Evolutionary conservation across 2,329 filamentous ascomycete species (phyloP).

Genomic region (Colletotrichum spaethianum): DNA sequence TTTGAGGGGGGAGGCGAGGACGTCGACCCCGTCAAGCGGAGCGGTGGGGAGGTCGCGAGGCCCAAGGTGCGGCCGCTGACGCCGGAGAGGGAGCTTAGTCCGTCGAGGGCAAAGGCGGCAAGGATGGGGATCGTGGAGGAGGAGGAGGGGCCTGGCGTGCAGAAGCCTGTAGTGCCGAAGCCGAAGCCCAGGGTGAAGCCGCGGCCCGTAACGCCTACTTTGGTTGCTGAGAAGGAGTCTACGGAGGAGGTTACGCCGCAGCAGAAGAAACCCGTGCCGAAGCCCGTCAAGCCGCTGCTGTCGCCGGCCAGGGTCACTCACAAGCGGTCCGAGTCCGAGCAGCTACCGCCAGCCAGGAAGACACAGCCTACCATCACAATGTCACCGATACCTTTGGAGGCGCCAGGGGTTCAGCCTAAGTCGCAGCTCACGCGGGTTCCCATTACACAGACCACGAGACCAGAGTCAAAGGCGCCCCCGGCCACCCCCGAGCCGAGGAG

Average conservation of each 20-base stretch:
- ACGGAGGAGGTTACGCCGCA: conserved; percentile 8
- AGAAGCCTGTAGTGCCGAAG: conserved; percentile 41
- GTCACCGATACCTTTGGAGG: background rate
- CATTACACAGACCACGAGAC: background rate
- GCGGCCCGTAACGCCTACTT: conserved; percentile 35
- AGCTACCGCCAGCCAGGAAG: background rate
- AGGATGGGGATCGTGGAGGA: conserved; percentile 25
- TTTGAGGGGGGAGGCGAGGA: conserved; percentile 66
- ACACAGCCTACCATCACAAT: background rate
- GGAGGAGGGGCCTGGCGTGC: background rate
- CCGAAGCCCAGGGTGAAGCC: conserved; percentile 47
- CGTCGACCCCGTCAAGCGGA: conserved; percentile 54
- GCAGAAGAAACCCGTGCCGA: conserved; percentile 2
- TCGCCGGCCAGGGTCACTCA: conserved; percentile 10
- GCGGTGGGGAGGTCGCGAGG: conserved; percentile 33
- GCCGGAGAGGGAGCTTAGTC: conserved; percentile 49
- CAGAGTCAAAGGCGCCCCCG: background rate
- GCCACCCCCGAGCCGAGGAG: conserved; percentile 31
- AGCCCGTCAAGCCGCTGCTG: conserved; percentile 1
- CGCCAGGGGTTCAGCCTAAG: background rate
- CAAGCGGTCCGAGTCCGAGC: conserved; percentile 2
- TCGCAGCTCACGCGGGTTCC: background rate
- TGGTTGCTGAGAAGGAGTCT: background rate
- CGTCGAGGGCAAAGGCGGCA: conserved; percentile 35
- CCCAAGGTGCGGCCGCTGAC: conserved; percentile 49